Percentiles rank a stretch among this genome's conserved stretches.
These are phyloP conservation scores for Gonium pectorale DNA, from an alignment of 139 green algal genomes.

Conservation along the genomic window DNA sequence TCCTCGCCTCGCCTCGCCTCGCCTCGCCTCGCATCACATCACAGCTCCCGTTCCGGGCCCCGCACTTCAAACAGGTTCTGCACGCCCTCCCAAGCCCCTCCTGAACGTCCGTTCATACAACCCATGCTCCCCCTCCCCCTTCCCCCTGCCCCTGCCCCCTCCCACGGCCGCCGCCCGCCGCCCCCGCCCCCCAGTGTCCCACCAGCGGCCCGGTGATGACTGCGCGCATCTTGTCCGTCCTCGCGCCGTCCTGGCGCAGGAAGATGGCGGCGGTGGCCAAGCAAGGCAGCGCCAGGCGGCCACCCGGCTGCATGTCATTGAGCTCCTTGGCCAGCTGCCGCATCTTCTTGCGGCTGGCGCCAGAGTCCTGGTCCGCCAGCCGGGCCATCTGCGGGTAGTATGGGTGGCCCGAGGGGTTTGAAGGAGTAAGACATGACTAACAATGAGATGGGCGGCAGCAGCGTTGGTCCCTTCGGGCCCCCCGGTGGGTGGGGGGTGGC, in stretches of 20 bases:
- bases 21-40: too few species aligned
- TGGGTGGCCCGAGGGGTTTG: too few species aligned
- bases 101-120: too few species aligned
- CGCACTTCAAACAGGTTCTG: too few species aligned
- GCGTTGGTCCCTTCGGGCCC: too few species aligned
- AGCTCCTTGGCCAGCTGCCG: slow-evolving; percentile 76
- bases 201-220: slow-evolving; percentile 39
- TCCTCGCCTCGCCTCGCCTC: too few species aligned
- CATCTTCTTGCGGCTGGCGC: slow-evolving; percentile 61
- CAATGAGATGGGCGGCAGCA: too few species aligned
- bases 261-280: slow-evolving; percentile 72
- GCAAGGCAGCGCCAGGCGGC: slow-evolving; percentile 67
- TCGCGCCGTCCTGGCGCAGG: slow-evolving; percentile 70
- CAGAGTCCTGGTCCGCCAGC: slow-evolving; percentile 40
- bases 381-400: slow-evolving; percentile 25
- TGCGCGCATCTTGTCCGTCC: slow-evolving; percentile 76
- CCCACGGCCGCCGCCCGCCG: neutral
- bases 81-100: too few species aligned
- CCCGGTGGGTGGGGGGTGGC: too few species aligned
- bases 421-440: too few species aligned
- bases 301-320: slow-evolving; percentile 59
- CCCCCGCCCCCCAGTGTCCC: neutral
- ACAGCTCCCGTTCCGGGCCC: too few species aligned
- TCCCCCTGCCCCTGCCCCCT: neutral
- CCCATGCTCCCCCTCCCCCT: too few species aligned